phyloP scores from a whole-genome alignment of 192 early-diverging fungal species.

The Coemansia sp. region DNA sequence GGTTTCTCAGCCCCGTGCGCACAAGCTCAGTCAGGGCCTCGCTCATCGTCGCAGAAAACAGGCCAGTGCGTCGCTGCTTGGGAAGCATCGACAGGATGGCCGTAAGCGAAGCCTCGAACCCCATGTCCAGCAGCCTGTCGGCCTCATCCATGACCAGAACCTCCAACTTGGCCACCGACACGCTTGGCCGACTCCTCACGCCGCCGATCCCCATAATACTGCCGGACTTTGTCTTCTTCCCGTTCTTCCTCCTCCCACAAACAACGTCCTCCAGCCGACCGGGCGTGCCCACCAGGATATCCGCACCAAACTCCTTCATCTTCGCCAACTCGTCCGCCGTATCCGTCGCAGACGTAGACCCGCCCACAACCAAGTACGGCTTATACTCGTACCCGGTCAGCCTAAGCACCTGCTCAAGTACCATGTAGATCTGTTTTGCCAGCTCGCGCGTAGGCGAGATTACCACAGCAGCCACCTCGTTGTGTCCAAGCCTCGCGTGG shows the following conservation, averaged over 20 bases:
- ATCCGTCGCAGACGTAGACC: slow-evolving; percentile 42
- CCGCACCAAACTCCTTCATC: slow-evolving; percentile 64
- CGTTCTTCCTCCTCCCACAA: slow-evolving; percentile 35
- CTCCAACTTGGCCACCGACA: slow-evolving; percentile 79
- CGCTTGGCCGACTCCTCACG: slow-evolving; percentile 39
- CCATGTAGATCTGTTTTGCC: slow-evolving; percentile 79
- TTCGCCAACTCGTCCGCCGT: slow-evolving; percentile 41
- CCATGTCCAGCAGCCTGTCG: slow-evolving; percentile 91
- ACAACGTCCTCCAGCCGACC: slow-evolving; percentile 85
- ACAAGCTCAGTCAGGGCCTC: slow-evolving; percentile 84
- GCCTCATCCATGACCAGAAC: slow-evolving; percentile 94
- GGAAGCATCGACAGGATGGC: slow-evolving; percentile 80
- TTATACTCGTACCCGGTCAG: slow-evolving; percentile 25
- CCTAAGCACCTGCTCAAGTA: slow-evolving; percentile 63
- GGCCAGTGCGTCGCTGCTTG: slow-evolving; percentile 90
- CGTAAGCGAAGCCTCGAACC: slow-evolving; percentile 79
- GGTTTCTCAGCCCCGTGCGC: slow-evolving; percentile 86
- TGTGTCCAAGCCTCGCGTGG: slow-evolving; percentile 59
- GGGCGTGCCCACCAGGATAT: slow-evolving; percentile 90
- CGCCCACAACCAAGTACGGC: slow-evolving; percentile 46
- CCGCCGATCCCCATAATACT: slow-evolving; percentile 41
- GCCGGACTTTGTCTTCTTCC: slow-evolving; percentile 41
- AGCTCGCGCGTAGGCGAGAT: slow-evolving; percentile 90
- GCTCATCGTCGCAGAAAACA: slow-evolving; percentile 97
- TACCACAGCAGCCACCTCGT: slow-evolving; percentile 84